Conservation (phyloP, 306 rosid genomes). For the Prunus campanulata region DNA sequence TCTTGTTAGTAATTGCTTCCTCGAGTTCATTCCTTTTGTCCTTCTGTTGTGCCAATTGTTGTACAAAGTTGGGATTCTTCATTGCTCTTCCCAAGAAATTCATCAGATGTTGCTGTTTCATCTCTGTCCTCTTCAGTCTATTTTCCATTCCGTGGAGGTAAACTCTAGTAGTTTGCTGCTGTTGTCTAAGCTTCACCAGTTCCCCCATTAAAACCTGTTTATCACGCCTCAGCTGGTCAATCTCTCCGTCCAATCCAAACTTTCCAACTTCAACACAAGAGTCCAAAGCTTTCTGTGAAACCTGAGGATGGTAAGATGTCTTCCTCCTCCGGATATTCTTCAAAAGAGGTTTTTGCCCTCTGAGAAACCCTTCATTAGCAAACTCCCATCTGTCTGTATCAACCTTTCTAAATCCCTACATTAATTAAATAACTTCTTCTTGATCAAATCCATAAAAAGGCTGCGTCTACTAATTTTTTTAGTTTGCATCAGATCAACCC, state of each 20-base stretch:
- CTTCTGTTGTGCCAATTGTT: conserved; percentile 48
- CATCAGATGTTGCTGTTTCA: conserved; percentile 65
- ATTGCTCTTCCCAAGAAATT: conserved; percentile 72
- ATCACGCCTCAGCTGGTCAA: conserved; percentile 59
- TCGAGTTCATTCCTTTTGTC: conserved; percentile 49
- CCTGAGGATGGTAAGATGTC: conserved; percentile 31
- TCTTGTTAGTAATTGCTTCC: conserved; percentile 47
- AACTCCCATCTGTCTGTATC: conserved; percentile 89
- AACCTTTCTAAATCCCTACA: conserved; percentile 85
- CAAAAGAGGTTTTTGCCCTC: conserved; percentile 69
- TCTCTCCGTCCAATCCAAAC: conserved; percentile 63
- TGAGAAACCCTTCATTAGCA: conserved; percentile 79
- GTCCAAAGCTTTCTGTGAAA: conserved; percentile 41
- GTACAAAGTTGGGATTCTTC: conserved; percentile 56
- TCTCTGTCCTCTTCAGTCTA: conserved; percentile 55
- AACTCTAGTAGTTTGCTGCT: conserved; percentile 51
- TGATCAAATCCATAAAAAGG: not conserved
- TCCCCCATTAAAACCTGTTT: conserved; percentile 65
- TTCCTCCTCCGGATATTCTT: conserved; percentile 72
- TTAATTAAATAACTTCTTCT: conserved; percentile 24
- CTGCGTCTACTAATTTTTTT: not conserved
- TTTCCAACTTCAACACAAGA: conserved; percentile 71
- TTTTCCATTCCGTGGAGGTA: conserved; percentile 54
- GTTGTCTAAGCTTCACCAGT: conserved; percentile 67
- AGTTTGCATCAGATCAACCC: not conserved